Conservation (phyloP, 1,139 yeast genomes). For the Debaryomyces sp. region DNA sequence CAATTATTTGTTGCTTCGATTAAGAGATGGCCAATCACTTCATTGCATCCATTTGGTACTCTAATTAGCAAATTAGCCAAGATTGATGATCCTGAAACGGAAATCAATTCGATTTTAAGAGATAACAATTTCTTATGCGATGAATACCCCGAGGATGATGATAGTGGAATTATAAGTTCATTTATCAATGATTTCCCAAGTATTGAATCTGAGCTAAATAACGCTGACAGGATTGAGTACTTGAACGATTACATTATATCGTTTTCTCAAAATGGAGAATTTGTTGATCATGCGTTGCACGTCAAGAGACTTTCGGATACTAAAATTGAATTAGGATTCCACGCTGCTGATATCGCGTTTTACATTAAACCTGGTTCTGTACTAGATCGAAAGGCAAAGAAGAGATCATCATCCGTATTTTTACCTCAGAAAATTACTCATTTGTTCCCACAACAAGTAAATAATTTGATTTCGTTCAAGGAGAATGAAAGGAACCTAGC, state of each 20-base stretch:
- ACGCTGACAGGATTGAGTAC: constrained; percentile 56
- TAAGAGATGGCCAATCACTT: constrained; percentile 98
- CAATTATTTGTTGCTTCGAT: constrained; percentile 91
- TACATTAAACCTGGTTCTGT: constrained; percentile 71
- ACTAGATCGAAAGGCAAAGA: constrained; percentile 87
- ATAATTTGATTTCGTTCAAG: constrained; percentile 61
- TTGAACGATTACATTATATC: constrained; percentile 67
- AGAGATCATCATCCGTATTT: constrained; percentile 86
- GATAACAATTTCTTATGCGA: constrained; percentile 92
- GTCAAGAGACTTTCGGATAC: constrained; percentile 61
- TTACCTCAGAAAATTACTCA: constrained; percentile 79
- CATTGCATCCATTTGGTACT: constrained; percentile 97
- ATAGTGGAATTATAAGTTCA: constrained; percentile 24
- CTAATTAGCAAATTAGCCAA: constrained; percentile 84
- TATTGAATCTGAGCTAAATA: constrained; percentile 36
- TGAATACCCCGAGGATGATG: constrained; percentile 62
- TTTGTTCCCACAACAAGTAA: constrained; percentile 69
- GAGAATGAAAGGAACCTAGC: constrained; percentile 67
- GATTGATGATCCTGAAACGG: constrained; percentile 76
- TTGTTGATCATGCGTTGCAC: constrained; percentile 80
- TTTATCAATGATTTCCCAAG: constrained; percentile 39
- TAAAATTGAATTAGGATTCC: constrained; percentile 75
- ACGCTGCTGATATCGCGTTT: constrained; percentile 76
- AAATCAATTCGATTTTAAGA: constrained; percentile 85
- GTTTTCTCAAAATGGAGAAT: constrained; percentile 59